Evolutionary conservation across 2,329 filamentous ascomycete species (phyloP), one percentile per base, ranked within the genome.

Genomic region (Pseudogymnoascus sp.): DNA sequence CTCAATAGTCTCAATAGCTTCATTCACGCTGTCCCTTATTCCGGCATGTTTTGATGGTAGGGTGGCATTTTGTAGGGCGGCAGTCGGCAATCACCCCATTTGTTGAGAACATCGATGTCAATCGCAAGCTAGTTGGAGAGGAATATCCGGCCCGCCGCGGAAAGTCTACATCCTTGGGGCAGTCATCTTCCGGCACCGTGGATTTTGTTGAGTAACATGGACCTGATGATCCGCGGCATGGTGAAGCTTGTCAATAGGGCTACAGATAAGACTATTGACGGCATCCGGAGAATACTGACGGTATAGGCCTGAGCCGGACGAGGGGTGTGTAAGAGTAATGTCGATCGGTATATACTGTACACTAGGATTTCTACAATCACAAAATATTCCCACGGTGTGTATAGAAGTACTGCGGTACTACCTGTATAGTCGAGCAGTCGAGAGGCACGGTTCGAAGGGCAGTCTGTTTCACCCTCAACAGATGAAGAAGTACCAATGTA

Each of bases 41-140:
- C 43, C 25, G n/a, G 22, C 22, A 6, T 7, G 8, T 12, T 50
- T 32, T 32, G 2, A 11, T 3, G 43, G 28, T n/a, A 32, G 43
- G 14, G 43, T 8, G 5, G 30, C 12, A 54, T 32, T 11, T 11
- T 30, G 43, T 30, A 54, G 25, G 43, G n/a, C 25, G 25, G 43
- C 8, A 54, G 25, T 18, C 43, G 43, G 43, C 16, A 32, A 25
- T 54, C n/a, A n/a, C 43, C 25, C 16, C 1, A 25, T 32, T 54
- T 54, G 43, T 54, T 54, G 25, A 54, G n/a, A n/a, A 25, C 25
- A 54, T 50, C 43, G n/a, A 54, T 54, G 25, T 11, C 43, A 54
- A 54, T 54, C 43, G 43, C 43, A 54, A 12, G 25, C 43, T 54
- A 30, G 5, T 30, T 54, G 25, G 43, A 32, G 43, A 18, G n/a